phyloP scores from a whole-genome alignment of 352 stramenopile species.

The Aphanomyces astaci region DNA sequence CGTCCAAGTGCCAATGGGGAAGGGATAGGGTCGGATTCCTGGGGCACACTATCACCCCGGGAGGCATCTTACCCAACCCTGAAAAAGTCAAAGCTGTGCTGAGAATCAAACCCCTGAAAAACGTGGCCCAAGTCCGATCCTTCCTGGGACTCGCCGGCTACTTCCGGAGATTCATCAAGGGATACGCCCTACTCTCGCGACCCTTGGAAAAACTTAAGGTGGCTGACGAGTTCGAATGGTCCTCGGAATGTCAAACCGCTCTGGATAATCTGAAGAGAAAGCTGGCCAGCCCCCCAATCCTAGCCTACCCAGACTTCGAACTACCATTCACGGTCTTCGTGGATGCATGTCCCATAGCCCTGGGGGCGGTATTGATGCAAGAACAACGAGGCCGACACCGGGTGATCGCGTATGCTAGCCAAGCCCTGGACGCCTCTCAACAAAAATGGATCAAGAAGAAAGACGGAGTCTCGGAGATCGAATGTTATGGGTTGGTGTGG shows the following conservation, averaged over 20 bases:
- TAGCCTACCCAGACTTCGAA: conserved; percentile 28
- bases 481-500: background rate
- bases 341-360: conserved; percentile 24
- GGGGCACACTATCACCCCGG: too few relatives aligned
- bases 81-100: background rate
- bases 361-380: conserved; percentile 28
- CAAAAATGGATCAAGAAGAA: background rate
- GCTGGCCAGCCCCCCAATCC: background rate
- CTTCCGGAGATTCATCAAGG: background rate
- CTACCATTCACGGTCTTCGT: conserved; percentile 28
- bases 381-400: background rate
- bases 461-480: background rate
- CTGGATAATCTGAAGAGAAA: background rate
- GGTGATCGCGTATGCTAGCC: background rate
- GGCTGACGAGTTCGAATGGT: background rate
- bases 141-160: background rate
- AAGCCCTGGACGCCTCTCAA: background rate
- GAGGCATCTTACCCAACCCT: background rate
- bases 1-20: background rate
- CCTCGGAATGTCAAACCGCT: background rate
- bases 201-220: background rate
- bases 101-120: background rate
- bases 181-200: background rate
- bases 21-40: background rate
- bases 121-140: background rate